phyloP scores from a whole-genome alignment of 1,139 yeast species.

The Saccharomycopsis phalli region DNA sequence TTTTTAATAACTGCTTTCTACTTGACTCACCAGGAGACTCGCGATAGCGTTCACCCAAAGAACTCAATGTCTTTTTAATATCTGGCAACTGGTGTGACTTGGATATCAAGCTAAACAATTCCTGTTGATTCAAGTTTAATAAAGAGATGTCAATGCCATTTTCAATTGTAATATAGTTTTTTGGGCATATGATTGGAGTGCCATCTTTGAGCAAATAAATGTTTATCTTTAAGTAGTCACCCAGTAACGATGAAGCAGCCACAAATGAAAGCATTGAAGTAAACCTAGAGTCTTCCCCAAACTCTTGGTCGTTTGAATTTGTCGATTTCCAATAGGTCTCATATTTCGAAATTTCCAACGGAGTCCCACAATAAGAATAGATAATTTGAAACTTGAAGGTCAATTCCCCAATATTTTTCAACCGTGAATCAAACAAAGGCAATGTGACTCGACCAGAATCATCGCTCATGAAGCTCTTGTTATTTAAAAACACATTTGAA shows the following conservation, averaged over 20 bases:
- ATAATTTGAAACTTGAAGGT: constrained; percentile 74
- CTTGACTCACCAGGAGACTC: background rate
- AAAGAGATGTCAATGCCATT: constrained; percentile 44
- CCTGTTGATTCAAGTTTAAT: constrained; percentile 30
- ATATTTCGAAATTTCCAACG: constrained; percentile 83
- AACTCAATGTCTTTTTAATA: constrained; percentile 22
- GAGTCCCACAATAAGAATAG: constrained; percentile 79
- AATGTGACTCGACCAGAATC: constrained; percentile 38
- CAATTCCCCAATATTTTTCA: constrained; percentile 76
- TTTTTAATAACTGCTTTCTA: constrained; percentile 2
- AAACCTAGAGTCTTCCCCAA: constrained; percentile 20
- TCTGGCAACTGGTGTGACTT: constrained; percentile 25
- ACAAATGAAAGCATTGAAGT: constrained; percentile 57
- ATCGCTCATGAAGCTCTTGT: constrained; percentile 22
- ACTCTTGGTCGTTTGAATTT: constrained; percentile 26
- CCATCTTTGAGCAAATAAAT: constrained; percentile 75
- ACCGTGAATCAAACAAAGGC: constrained; percentile 75
- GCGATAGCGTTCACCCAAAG: background rate
- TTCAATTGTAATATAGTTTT: constrained; percentile 48
- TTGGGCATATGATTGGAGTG: constrained; percentile 76
- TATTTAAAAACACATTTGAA: constrained; percentile 41
- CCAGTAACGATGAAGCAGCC: constrained; percentile 84
- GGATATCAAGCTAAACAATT: constrained; percentile 17
- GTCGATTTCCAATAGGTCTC: constrained; percentile 97
- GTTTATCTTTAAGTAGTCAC: constrained; percentile 63